Evolutionary conservation across 2,329 filamentous ascomycete species (phyloP), one percentile per base, ranked within the genome.

Genomic region (Coniella vitis): DNA sequence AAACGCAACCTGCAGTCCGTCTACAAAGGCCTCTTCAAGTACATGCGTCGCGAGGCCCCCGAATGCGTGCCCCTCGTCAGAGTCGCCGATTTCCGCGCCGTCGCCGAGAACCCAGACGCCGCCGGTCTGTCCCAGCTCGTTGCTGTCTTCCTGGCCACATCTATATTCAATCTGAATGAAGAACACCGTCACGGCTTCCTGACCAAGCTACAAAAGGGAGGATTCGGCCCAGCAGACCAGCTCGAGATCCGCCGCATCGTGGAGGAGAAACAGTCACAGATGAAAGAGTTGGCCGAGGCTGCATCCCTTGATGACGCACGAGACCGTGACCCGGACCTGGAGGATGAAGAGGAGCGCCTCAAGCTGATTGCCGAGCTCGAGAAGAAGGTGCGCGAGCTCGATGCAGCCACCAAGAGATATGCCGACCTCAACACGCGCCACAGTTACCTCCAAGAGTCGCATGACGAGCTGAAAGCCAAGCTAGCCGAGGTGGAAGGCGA

Each of bases 1-100:
- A 82, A 89, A 16, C 84, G 93, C 43, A 93, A 98, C 61, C 89
- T 94, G 3, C 96, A 98, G 64, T 85, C 88, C 2, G 83, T 94
- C 17, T 77, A 97, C 52, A 97, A 97, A 64, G 71, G 79, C 10
- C 73, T 98, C 2, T 90, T 93, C 3, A 95, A 95, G 63, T 81
- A 79, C 58, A 75, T 81, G 48, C 73, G 75, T 45, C 69, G 73
- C 42, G 65, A 76, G 46, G 73, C 75, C 54, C 66, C 70, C 3
- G 72, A 74, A 36, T 68, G 81, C 47, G 70, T 72, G 49, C 72
- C 72, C 32, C 67, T 80, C 51, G 70, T 76, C 44, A 72, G 72
- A 56, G 69, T 69, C 37, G 70, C 75, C 48, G 72, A 82, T 57
- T 78, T 81, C 57, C 77, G 78, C 63, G 70, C 73, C 44, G 72